Conservation (phyloP, 1,284 basidiomycete genomes). For the Marasmius oreades region DNA sequence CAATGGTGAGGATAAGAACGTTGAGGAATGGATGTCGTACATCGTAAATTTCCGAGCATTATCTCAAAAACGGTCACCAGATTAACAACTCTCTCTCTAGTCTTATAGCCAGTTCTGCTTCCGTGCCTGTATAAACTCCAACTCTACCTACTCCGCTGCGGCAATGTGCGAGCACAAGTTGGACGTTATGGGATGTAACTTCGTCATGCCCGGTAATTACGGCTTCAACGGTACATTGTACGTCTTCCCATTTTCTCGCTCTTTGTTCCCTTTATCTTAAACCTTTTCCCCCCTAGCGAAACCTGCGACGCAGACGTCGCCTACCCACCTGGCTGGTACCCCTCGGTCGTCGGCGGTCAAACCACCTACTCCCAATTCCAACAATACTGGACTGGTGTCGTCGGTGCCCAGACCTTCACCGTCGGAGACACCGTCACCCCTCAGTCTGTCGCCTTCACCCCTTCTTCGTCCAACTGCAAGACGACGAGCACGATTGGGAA, state of each 20-base stretch:
- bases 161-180: constrained; percentile 42
- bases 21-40: constrained; percentile 17
- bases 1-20: constrained; percentile 12
- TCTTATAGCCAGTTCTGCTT: constrained; percentile 40
- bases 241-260: constrained; percentile 11
- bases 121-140: constrained; percentile 51
- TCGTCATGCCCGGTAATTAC: constrained; percentile 30
- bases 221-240: constrained; percentile 36
- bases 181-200: constrained; percentile 38
- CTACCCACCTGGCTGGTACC: constrained; percentile 41
- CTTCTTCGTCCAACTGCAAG: constrained; percentile 35
- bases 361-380: constrained; percentile 38
- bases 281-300: constrained; percentile 23
- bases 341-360: constrained; percentile 31
- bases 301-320: constrained; percentile 41
- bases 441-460: constrained; percentile 27
- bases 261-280: background rate
- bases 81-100: constrained; percentile 31
- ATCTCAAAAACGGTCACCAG: background rate
- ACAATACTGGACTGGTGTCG: constrained; percentile 37
- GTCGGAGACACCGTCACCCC: constrained; percentile 32
- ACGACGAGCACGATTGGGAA: constrained; percentile 33
- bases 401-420: constrained; percentile 21
- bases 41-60: background rate
- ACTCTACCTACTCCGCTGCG: constrained; percentile 47